phyloP scores from a whole-genome alignment of 2,329 filamentous ascomycete species.

The Phyllosticta ampelicida region DNA sequence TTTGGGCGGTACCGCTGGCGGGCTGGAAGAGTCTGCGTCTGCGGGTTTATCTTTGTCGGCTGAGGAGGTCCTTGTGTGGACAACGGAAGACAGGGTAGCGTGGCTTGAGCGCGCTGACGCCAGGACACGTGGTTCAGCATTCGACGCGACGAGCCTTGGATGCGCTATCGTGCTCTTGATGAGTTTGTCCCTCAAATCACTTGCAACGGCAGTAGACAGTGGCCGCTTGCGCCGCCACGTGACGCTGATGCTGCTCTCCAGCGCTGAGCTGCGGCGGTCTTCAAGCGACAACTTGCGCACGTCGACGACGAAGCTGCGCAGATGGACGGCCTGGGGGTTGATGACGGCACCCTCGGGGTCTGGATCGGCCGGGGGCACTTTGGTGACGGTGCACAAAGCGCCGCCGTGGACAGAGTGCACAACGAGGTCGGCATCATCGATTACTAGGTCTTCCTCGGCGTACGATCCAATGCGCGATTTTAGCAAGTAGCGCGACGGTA shows the following conservation, averaged over 20 bases:
- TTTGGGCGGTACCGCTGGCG: background rate
- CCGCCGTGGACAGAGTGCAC: slow-evolving; percentile 51
- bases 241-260: slow-evolving; percentile 67
- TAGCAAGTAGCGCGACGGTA: slow-evolving; percentile 74
- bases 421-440: slow-evolving; percentile 55
- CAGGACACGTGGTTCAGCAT: slow-evolving; percentile 77
- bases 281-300: slow-evolving; percentile 70
- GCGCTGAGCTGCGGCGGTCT: slow-evolving; percentile 61
- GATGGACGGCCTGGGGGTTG: slow-evolving; percentile 56
- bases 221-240: slow-evolving; percentile 57
- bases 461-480: slow-evolving; percentile 64
- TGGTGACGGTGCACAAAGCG: slow-evolving; percentile 42
- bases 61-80: background rate
- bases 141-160: slow-evolving; percentile 69
- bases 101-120: slow-evolving; percentile 32
- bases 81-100: background rate
- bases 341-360: slow-evolving; percentile 32
- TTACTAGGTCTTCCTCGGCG: slow-evolving; percentile 50
- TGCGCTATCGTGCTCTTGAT: slow-evolving; percentile 53
- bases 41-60: background rate
- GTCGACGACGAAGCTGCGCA: slow-evolving; percentile 61
- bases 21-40: background rate
- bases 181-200: slow-evolving; percentile 13
- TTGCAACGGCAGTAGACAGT: background rate
- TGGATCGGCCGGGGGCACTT: slow-evolving; percentile 17